Evolutionary conservation across 495 filamentous ascomycete genomes (phyloP), one percentile per base, ranked within the genome.

Genomic region (Letharia lupina): DNA sequence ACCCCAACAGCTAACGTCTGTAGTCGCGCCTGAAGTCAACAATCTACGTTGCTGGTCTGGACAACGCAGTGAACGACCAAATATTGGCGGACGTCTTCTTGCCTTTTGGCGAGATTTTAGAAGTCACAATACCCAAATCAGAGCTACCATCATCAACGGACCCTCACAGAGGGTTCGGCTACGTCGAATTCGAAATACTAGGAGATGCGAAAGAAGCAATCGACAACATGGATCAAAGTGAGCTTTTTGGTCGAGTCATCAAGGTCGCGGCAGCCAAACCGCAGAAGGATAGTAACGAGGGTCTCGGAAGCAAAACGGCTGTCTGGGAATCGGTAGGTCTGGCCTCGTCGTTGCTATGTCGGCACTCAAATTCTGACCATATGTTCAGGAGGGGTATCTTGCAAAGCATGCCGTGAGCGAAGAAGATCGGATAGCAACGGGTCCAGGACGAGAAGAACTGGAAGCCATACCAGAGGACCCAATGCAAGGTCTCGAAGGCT

Each of bases 181-280:
- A 98, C 72, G 90, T 99, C 47, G 94, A 99, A 72, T 99, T 90
- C 75, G 91, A 96, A 71, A 79, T 89, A 44, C 81, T 86, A 31
- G 86, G 86, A 63, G 94, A 99, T 77, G 93, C 92, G 59, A 88
- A 87, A 67, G 94, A 97, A 76, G 94, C 94, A 47, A 96, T 99
- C 73, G 91, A 98, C 81, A 99, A 99, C 76, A 97, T 98, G 95
- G 91, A 99, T 71, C 91, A 95, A 72, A 87, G 91, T 67, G 92
- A 96, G 79, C 81, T 99, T n/a, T 97, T 91, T 73, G 95, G 93
- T 3, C 83, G 90, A 41, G 89, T 94, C 4, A 87, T 99, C 75
- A 96, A 90, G 75, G 94, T 98, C 23, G 91, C 91, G 18, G 82
- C 86, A 45, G 94, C 95, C 39, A 99, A 96, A 77, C 86, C 92